These are phyloP conservation scores for Phyllosticta citribraziliensis DNA, from an alignment of 2,329 filamentous ascomycete species.

Conservation along the genomic window DNA sequence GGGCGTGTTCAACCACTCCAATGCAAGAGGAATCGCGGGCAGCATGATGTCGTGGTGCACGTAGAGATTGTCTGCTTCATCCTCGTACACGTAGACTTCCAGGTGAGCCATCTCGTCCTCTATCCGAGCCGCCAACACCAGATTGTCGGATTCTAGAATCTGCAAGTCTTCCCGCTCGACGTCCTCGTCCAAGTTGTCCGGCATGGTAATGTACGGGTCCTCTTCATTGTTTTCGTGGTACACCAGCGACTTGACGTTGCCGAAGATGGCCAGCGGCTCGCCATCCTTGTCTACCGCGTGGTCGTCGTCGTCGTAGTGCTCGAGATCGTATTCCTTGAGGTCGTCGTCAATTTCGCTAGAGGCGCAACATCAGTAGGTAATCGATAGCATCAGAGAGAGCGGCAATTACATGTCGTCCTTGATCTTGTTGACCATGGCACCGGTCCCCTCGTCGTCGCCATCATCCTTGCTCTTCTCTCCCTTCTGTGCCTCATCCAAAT, in stretches of 20 bases:
- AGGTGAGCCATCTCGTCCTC: conserved; percentile 96
- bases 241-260: conserved; percentile 83
- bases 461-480: conserved; percentile 21
- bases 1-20: conserved; percentile 93
- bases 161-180: conserved; percentile 91
- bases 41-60: conserved; percentile 99
- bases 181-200: conserved; percentile 61
- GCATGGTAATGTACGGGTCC: conserved; percentile 91
- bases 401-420: conserved; percentile 14
- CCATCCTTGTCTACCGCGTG: conserved; percentile 57
- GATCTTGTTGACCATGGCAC: conserved; percentile 12
- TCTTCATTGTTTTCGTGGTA: conserved; percentile 93
- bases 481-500: conserved; percentile 50
- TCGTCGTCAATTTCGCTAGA: conserved; percentile 58
- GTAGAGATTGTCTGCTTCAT: conserved; percentile 89
- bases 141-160: conserved; percentile 83
- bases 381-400: conserved; percentile 13
- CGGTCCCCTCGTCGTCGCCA: conserved; percentile 15
- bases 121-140: conserved; percentile 83
- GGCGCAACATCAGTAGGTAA: not conserved
- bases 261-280: conserved; percentile 82
- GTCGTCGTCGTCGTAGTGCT: conserved; percentile 85
- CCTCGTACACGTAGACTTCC: conserved; percentile 96
- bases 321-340: conserved; percentile 90
- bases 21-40: conserved; percentile 85